Conservation (phyloP, 2,329 filamentous ascomycete species). For the Ophiostoma himal-ulmi region DNA sequence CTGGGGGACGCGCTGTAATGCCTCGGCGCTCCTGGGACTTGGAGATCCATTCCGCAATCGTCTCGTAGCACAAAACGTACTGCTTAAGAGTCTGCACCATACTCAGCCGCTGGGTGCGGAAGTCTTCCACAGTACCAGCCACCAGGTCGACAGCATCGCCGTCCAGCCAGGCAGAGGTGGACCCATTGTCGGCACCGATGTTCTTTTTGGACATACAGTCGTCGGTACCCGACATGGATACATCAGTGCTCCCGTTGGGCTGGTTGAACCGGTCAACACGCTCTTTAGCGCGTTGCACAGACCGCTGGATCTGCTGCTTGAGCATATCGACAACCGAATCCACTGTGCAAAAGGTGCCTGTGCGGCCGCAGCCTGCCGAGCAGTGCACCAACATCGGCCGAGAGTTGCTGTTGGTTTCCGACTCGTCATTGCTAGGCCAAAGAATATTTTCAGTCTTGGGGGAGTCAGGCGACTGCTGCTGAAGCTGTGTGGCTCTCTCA, state of each 20-base stretch:
- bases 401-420: constrained; percentile 46
- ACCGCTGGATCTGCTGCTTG: constrained; percentile 61
- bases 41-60: constrained; percentile 77
- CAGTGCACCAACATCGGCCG: constrained; percentile 89
- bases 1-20: neutral
- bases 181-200: neutral
- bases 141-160: constrained; percentile 72
- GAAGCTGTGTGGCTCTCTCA: constrained; percentile 1
- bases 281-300: constrained; percentile 6
- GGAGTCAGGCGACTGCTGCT: neutral
- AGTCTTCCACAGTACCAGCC: constrained; percentile 82
- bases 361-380: constrained; percentile 90
- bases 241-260: neutral
- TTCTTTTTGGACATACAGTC: neutral
- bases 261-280: neutral
- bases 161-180: constrained; percentile 55
- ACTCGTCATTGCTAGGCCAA: constrained; percentile 51
- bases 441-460: constrained; percentile 28
- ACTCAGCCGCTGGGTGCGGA: constrained; percentile 78
- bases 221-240: constrained; percentile 10
- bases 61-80: constrained; percentile 95
- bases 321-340: constrained; percentile 95
- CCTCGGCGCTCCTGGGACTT: constrained; percentile 40
- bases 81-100: constrained; percentile 96
- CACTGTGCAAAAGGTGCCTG: constrained; percentile 93